These are phyloP conservation scores for Ceratocystis variospora DNA, from an alignment of 2,329 filamentous ascomycete genomes.

Conservation along the genomic window DNA sequence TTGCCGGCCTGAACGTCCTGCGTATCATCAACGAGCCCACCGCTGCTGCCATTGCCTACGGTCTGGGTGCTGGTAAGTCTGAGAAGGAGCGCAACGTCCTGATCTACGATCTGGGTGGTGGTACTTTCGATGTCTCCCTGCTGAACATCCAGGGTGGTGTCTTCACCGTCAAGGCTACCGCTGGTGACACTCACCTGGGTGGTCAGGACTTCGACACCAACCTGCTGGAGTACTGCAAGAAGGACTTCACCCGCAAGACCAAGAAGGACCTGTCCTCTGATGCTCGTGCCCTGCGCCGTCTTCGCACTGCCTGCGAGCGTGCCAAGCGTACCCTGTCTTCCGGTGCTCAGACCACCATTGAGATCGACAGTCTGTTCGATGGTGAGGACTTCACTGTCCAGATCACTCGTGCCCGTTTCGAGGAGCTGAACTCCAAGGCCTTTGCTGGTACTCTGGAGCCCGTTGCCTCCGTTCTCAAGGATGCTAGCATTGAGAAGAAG, in stretches of 20 bases:
- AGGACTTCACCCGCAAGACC: conserved; percentile 77
- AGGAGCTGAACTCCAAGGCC: conserved; percentile 92
- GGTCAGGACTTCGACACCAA: conserved; percentile 95
- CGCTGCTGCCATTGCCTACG: conserved; percentile 94
- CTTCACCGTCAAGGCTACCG: conserved; percentile 97
- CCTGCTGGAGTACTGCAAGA: conserved; percentile 91
- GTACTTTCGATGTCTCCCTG: conserved; percentile 99
- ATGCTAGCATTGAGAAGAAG: conserved; percentile 74
- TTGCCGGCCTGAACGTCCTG: conserved; percentile 92
- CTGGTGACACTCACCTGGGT: conserved; percentile 93
- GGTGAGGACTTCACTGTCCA: conserved; percentile 94
- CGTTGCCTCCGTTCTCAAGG: conserved; percentile 92
- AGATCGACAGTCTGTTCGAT: conserved; percentile 97
- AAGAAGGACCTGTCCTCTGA: conserved; percentile 69
- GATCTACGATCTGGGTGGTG: conserved; percentile 99
- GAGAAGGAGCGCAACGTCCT: conserved; percentile 98
- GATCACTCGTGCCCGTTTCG: conserved; percentile 97
- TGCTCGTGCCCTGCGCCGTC: conserved; percentile 82
- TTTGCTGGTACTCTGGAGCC: conserved; percentile 90
- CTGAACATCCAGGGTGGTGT: conserved; percentile 98
- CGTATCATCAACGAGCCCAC: conserved; percentile 99
- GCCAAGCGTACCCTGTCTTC: conserved; percentile 98
- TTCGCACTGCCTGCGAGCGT: conserved; percentile 96
- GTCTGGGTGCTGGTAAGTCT: conserved; percentile 86
- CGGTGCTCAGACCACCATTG: conserved; percentile 91